These are phyloP conservation scores for Cetradonia linearis DNA, from an alignment of 495 filamentous ascomycete species.

Conservation along the genomic window DNA sequence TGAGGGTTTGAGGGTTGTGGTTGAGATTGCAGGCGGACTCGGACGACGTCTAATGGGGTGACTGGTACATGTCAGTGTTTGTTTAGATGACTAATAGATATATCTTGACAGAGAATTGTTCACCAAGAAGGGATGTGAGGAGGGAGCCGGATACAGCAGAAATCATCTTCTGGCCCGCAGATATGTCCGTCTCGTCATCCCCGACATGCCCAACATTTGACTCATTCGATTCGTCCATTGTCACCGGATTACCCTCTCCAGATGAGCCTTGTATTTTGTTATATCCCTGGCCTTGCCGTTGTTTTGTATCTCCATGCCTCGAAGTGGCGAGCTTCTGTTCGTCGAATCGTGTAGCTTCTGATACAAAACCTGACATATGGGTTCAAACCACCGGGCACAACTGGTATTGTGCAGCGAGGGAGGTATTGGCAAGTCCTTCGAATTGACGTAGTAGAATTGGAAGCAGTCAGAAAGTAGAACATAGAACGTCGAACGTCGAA, in stretches of 20 bases:
- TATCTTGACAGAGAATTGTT: conserved; percentile 20
- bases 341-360: conserved; percentile 20
- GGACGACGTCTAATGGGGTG: conserved; percentile 92
- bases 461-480: neutral
- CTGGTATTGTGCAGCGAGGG: neutral
- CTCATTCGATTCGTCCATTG: conserved; percentile 8
- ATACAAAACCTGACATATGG: conserved; percentile 24
- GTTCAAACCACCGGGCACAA: too few species aligned
- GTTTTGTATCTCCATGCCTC: conserved; percentile 21
- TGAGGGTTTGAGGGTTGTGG: conserved; percentile 35
- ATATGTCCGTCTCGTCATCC: conserved; percentile 48
- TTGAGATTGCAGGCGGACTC: conserved; percentile 85
- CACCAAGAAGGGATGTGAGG: conserved; percentile 82
- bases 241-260: neutral
- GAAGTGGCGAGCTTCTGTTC: conserved; percentile 24
- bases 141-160: conserved; percentile 86
- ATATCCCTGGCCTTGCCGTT: conserved; percentile 29
- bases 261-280: conserved; percentile 30
- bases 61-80: conserved; percentile 40
- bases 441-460: neutral
- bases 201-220: conserved; percentile 12
- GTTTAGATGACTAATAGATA: conserved; percentile 13
- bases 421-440: neutral
- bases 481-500: too few species aligned
- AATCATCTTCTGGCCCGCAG: conserved; percentile 80